Percentiles rank a stretch among this genome's conserved stretches.
These are phyloP conservation scores for Clarireedia homoeocarpa DNA, from an alignment of 2,329 filamentous ascomycete species.

Conservation along the genomic window DNA sequence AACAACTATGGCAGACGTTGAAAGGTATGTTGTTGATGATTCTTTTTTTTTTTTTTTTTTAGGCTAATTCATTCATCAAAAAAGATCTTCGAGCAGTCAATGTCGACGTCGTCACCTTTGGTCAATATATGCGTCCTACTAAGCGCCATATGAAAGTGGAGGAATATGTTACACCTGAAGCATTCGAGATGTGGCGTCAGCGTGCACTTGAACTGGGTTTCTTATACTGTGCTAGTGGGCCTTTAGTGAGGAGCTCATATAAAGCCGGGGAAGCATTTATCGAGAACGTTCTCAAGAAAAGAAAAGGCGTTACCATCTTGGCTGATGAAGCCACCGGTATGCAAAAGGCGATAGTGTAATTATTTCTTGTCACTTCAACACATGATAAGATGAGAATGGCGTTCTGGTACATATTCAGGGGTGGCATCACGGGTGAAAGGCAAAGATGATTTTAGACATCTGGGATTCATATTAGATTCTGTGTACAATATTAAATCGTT, in stretches of 20 bases:
- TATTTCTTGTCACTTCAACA: neutral
- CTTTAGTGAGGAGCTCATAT: conserved; percentile 88
- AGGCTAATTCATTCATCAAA: conserved; percentile 5
- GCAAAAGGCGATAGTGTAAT: conserved; percentile 22
- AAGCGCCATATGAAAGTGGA: conserved; percentile 97
- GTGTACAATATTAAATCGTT: too few relatives aligned
- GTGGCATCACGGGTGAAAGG: neutral
- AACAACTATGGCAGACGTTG: conserved; percentile 73
- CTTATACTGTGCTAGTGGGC: conserved; percentile 90
- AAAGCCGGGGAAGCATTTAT: conserved; percentile 98
- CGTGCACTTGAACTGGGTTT: conserved; percentile 92
- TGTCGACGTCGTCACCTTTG: conserved; percentile 95
- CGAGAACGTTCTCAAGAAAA: conserved; percentile 72
- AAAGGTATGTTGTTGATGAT: conserved; percentile 41
- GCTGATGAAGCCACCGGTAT: conserved; percentile 22
- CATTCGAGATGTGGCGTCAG: conserved; percentile 87
- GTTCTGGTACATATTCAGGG: neutral
- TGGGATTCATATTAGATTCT: neutral
- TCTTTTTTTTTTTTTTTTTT: neutral
- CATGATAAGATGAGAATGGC: conserved; percentile 3
- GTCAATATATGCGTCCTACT: conserved; percentile 99
- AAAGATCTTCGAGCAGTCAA: conserved; percentile 67
- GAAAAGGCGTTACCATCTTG: conserved; percentile 24
- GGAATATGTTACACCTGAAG: conserved; percentile 85
- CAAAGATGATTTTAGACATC: neutral